Percentiles rank a stretch among this genome's conserved stretches.
phyloP scores from a whole-genome alignment of 1,284 basidiomycete genomes.

The Kalmanozyma brasiliensis region DNA sequence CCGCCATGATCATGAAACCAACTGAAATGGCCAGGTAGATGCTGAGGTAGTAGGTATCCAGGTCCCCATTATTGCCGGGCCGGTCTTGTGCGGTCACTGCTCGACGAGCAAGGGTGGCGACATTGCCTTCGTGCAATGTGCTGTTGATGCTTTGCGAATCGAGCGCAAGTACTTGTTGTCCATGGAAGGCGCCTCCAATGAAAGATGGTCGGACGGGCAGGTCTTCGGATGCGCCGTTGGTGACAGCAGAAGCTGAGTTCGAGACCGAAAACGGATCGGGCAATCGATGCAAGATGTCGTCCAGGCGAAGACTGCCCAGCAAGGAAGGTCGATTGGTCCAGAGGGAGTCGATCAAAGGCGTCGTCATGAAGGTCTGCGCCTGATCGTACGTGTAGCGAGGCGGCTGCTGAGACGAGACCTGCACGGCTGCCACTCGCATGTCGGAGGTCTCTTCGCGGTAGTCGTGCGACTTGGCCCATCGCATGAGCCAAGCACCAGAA shows the following conservation, averaged over 20 bases:
- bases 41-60: constrained; percentile 60
- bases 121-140: too few species aligned
- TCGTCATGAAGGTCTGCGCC: constrained; percentile 38
- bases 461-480: constrained; percentile 64
- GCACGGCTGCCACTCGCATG: constrained; percentile 7
- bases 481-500: constrained; percentile 62
- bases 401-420: constrained; percentile 3
- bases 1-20: constrained; percentile 54
- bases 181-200: not conserved
- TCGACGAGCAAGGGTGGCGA: not conserved
- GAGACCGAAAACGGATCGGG: constrained; percentile 9
- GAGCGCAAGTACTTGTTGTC: constrained; percentile 24
- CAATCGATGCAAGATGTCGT: constrained; percentile 21
- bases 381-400: constrained; percentile 17
- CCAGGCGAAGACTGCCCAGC: constrained; percentile 16
- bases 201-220: not conserved
- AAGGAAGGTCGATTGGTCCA: constrained; percentile 29
- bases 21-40: constrained; percentile 57
- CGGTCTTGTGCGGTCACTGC: not conserved
- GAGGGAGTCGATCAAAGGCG: constrained; percentile 35
- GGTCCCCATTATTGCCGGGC: constrained; percentile 25
- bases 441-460: constrained; percentile 18
- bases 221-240: constrained; percentile 1
- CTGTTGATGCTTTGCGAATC: constrained; percentile 1
- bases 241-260: not conserved